Conservation (phyloP, 768 basidiomycete genomes). For the Fistulinella prunicolor region DNA sequence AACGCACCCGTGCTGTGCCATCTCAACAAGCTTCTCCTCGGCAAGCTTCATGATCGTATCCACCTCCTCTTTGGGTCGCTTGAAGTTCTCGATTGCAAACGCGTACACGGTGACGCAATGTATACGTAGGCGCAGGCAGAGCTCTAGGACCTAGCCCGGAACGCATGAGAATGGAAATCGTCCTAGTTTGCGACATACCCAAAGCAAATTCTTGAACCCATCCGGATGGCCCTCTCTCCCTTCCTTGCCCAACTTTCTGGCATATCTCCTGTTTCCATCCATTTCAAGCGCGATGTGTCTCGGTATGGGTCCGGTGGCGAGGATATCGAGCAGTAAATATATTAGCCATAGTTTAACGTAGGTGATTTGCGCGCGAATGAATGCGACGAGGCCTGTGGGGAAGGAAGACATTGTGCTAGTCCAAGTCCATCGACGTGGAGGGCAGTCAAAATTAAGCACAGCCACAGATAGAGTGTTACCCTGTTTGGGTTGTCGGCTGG, state of each 20-base stretch:
- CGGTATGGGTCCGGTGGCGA: slow-evolving; percentile 84
- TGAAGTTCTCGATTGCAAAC: slow-evolving; percentile 98
- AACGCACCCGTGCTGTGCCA: slow-evolving; percentile 77
- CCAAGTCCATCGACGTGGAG: too few relatives aligned
- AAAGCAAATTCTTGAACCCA: slow-evolving; percentile 76
- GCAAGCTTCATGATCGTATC: slow-evolving; percentile 84
- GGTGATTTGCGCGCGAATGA: slow-evolving; percentile 10
- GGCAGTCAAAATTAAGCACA: too few relatives aligned
- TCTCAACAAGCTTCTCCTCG: slow-evolving; percentile 70
- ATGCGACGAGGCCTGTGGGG: slow-evolving; percentile 5
- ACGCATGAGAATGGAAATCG: not conserved
- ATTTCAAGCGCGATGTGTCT: slow-evolving; percentile 92
- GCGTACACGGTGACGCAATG: slow-evolving; percentile 91
- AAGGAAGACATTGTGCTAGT: not conserved
- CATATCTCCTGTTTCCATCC: slow-evolving; percentile 95
- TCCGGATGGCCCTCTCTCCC: slow-evolving; percentile 78
- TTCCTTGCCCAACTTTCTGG: slow-evolving; percentile 61
- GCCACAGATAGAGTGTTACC: slow-evolving; percentile 17
- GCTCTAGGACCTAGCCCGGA: slow-evolving; percentile 68
- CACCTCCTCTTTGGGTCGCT: slow-evolving; percentile 81
- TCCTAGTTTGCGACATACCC: slow-evolving; percentile 49
- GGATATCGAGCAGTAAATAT: slow-evolving; percentile 56
- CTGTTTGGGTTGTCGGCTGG: not conserved
- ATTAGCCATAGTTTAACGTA: slow-evolving; percentile 22
- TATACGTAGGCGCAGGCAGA: slow-evolving; percentile 78